Percentiles rank a stretch among this genome's conserved stretches.
Conservation (phyloP, 306 rosid genomes). For the Dryas octopetala region DNA sequence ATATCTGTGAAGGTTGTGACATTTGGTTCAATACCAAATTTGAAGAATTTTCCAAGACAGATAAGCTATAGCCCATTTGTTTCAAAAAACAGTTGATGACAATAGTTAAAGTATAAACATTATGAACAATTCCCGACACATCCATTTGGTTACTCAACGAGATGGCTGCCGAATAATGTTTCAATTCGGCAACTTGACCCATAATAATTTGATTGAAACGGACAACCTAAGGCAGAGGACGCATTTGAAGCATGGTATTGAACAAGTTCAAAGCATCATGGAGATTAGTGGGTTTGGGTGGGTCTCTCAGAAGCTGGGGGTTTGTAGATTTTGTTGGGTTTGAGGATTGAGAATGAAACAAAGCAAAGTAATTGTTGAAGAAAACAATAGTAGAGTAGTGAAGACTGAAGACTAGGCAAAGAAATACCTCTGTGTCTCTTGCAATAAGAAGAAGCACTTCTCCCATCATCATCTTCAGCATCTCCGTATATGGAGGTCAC, state of each 20-base stretch:
- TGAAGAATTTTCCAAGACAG: constrained; percentile 18
- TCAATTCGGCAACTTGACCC: constrained; percentile 22
- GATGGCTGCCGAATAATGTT: neutral
- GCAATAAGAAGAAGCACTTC: too few relatives aligned
- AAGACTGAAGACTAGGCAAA: too few relatives aligned
- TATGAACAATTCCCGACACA: neutral
- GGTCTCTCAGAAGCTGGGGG: neutral
- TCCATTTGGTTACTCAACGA: constrained; percentile 25
- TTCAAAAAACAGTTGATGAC: constrained; percentile 35
- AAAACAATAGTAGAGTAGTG: too few relatives aligned
- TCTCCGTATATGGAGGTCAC: too few relatives aligned
- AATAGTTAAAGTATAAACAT: constrained; percentile 36
- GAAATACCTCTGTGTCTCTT: too few relatives aligned
- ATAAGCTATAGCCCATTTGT: neutral
- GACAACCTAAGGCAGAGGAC: neutral
- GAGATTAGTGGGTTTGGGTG: neutral
- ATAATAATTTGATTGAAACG: constrained; percentile 32
- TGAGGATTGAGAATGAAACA: neutral
- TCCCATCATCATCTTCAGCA: too few relatives aligned
- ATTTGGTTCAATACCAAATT: constrained; percentile 22
- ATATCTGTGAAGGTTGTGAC: constrained; percentile 9
- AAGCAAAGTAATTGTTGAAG: too few relatives aligned
- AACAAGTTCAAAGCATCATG: too few relatives aligned
- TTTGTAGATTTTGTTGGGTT: too few relatives aligned
- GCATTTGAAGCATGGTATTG: constrained; percentile 20